Percentiles rank a stretch among this genome's conserved stretches.
Conservation (phyloP, 176 grass and related monocot genomes). For the Tillandsia fasciculata region DNA sequence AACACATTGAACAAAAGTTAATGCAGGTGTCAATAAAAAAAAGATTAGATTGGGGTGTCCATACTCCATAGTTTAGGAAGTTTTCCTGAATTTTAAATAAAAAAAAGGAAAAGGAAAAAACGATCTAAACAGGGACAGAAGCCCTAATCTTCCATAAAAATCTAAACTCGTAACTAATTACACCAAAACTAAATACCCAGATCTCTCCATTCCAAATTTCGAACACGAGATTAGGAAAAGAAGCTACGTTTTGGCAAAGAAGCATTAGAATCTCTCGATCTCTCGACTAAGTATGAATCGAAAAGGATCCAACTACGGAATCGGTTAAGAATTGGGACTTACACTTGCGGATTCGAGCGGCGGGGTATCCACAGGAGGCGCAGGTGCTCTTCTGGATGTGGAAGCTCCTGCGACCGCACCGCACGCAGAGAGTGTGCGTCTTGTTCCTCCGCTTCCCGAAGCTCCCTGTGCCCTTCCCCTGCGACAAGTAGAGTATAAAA, state of each 20-base stretch:
- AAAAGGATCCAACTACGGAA: not conserved
- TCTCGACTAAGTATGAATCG: not conserved
- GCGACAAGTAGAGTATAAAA: not conserved
- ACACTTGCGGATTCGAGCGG: constrained; percentile 27
- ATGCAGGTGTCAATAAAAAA: no score
- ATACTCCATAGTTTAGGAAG: no score
- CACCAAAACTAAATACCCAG: no score
- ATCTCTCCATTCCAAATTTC: no score
- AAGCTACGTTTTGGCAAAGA: not conserved
- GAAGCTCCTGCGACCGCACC: constrained; percentile 11
- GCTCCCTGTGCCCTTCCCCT: constrained; percentile 27
- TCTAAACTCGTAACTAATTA: no score
- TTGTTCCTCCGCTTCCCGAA: constrained; percentile 35
- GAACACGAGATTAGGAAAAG: not conserved
- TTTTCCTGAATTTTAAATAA: no score
- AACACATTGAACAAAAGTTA: no score
- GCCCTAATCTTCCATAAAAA: no score
- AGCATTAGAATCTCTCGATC: not conserved
- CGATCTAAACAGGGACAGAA: no score
- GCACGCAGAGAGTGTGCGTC: constrained; percentile 24
- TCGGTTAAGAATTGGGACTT: not conserved
- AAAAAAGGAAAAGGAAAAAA: no score
- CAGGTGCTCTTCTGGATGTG: constrained; percentile 22
- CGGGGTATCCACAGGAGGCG: constrained; percentile 21
- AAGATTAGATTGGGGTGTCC: no score